Evolutionary conservation across 2,329 filamentous ascomycete genomes (phyloP).

Genomic region (Tympanopsis confertula): DNA sequence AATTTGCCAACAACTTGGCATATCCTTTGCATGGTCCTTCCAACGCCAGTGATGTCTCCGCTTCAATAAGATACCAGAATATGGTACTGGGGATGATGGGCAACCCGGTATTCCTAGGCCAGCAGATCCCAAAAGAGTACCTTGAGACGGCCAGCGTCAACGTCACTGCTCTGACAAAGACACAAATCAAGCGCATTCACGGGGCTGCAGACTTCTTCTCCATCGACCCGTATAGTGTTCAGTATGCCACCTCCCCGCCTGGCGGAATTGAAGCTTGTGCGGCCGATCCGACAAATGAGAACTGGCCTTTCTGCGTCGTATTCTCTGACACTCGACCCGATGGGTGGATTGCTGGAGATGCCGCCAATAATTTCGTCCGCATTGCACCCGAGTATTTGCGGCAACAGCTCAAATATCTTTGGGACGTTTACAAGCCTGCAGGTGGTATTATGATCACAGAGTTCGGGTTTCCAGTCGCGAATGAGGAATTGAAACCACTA

Average conservation of each 20-base stretch:
- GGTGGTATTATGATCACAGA: constrained; percentile 35
- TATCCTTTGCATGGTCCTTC: constrained; percentile 28
- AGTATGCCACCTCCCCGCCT: constrained; percentile 33
- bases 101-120: constrained; percentile 38
- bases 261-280: constrained; percentile 34
- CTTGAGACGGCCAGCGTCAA: constrained; percentile 30
- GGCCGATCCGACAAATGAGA: too few relatives aligned
- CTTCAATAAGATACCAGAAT: constrained; percentile 31
- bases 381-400: too few relatives aligned
- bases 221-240: constrained; percentile 46
- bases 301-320: too few relatives aligned
- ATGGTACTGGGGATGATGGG: constrained; percentile 34
- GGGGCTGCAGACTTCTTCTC: constrained; percentile 42
- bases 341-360: constrained; percentile 37
- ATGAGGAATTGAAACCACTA: constrained; percentile 27
- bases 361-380: too few relatives aligned
- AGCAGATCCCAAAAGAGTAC: constrained; percentile 33
- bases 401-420: constrained; percentile 38
- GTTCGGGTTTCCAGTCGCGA: constrained; percentile 44
- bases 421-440: constrained; percentile 50
- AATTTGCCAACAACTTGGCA: constrained; percentile 36
- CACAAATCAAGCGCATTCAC: constrained; percentile 34
- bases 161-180: constrained; percentile 29
- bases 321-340: constrained; percentile 31
- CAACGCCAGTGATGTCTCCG: constrained; percentile 27